Evolutionary conservation across 2,329 filamentous ascomycete genomes (phyloP), one percentile per base, ranked within the genome.

Genomic region (Berkeleyomyces basicola): DNA sequence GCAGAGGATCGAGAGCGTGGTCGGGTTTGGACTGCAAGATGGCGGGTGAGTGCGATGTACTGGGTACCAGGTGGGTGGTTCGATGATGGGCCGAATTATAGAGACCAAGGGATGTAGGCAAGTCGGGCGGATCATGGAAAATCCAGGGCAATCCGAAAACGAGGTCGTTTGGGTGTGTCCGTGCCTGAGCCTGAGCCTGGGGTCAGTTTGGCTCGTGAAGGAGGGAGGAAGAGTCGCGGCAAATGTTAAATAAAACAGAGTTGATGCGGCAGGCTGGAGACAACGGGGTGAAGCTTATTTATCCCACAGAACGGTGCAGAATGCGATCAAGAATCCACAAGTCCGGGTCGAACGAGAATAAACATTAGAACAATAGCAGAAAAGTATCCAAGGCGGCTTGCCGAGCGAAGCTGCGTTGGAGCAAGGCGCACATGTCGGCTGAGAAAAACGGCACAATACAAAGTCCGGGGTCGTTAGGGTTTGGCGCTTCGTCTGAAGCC

Each of bases 101-200:
- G 57, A 43, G 16, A 40, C 40, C n/a, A 33, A 46, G 42, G 5
- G 23, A 59, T 43, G 57, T n/a, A 44, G 42, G n/a, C 14, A 40
- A 39, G 58, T 42, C 6, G 43, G 14, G 58, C 37, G 9, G 42
- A 33, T 7, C n/a, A n/a, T 10, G 40, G 7, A 61, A 59, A 64
- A 58, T 49, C 42, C 59, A 46, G 39, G 23, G 47, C 60, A 42
- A 62, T 61, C 40, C 57, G 63, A 62, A 62, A 62, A 64, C 57
- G 60, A 62, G 57, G 40, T 36, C 31, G 49, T 43, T 3, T 63
- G 67, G 64, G 23, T 23, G 23, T 23, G 23, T 2, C 68, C 65
- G 66, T 63, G 65, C 67, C 65, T 66, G 67, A 67, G 67, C 66
- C 66, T 64, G 42, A 16, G 57, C 66, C 65, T 62, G 7, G 61